phyloP scores from a whole-genome alignment of 176 grass and related monocot species.

The Guadua angustifolia region DNA sequence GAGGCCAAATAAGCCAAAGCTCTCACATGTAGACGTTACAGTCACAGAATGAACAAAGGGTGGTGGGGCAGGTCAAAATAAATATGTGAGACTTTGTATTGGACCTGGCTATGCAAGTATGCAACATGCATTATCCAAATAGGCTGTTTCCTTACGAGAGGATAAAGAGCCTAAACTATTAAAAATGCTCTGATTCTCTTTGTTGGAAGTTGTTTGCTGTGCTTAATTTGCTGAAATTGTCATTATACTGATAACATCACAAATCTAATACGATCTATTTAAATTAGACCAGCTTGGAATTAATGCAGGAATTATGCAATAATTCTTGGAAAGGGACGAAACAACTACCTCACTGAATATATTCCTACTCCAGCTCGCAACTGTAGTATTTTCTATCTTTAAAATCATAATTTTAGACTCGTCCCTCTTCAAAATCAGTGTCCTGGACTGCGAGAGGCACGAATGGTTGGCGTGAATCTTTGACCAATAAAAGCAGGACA shows the following conservation, averaged over 20 bases:
- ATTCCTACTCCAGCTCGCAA: too few species aligned
- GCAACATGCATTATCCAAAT: too few species aligned
- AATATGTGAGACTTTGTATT: too few species aligned
- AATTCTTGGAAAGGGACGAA: too few species aligned
- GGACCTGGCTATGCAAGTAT: too few species aligned
- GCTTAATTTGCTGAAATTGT: background rate
- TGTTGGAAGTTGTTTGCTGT: background rate
- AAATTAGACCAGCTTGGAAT: background rate
- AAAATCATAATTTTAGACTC: background rate
- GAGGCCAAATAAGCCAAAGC: too few species aligned
- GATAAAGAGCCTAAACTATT: too few species aligned
- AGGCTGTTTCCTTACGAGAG: too few species aligned
- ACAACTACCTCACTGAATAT: too few species aligned
- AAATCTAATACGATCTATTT: background rate
- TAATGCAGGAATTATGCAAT: too few species aligned
- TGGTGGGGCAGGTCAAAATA: conserved; percentile 5
- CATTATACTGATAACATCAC: background rate
- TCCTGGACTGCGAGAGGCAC: background rate
- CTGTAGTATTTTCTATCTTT: background rate
- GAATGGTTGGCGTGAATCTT: background rate
- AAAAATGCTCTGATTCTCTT: too few species aligned
- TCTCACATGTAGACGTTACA: conserved; percentile 15
- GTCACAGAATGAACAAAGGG: background rate
- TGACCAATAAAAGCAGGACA: background rate
- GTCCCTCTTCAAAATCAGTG: background rate